Evolutionary conservation across 306 rosid species (phyloP).

Genomic region (Quercus parvula): DNA sequence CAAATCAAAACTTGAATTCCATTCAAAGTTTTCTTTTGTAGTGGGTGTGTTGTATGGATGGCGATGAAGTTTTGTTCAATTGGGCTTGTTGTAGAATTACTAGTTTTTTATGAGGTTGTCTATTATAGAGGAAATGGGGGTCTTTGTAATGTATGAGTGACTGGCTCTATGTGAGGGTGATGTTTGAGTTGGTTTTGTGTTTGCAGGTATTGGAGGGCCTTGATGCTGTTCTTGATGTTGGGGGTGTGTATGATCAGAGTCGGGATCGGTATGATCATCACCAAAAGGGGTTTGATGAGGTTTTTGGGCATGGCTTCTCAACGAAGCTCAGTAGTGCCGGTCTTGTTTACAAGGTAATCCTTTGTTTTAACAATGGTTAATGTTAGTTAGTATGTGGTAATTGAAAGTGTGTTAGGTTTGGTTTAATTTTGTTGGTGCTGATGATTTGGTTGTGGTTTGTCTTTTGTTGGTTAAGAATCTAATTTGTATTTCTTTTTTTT

Average conservation of each 20-base stretch:
- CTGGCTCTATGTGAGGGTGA: background rate
- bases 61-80: no score
- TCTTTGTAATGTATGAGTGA: no score
- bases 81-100: no score
- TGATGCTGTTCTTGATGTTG: slow-evolving; percentile 98
- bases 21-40: background rate
- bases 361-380: background rate
- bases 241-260: slow-evolving; percentile 83
- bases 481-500: background rate
- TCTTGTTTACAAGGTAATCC: slow-evolving; percentile 76
- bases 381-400: background rate
- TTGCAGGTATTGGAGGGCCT: slow-evolving; percentile 77
- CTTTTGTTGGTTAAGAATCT: slow-evolving; percentile 8
- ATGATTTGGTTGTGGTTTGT: background rate
- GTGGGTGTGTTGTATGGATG: background rate
- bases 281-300: slow-evolving; percentile 91
- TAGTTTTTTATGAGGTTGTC: no score
- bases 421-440: background rate
- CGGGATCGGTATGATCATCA: slow-evolving; percentile 91
- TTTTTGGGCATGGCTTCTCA: slow-evolving; percentile 83
- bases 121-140: no score
- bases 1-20: no score
- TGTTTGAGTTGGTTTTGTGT: background rate
- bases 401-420: background rate
- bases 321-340: slow-evolving; percentile 98